A percentile compares a stretch with the other conserved stretches of the same genome.
phyloP scores from a whole-genome alignment of 129 eudicot genomes.

The Gnaphalium uliginosum region DNA sequence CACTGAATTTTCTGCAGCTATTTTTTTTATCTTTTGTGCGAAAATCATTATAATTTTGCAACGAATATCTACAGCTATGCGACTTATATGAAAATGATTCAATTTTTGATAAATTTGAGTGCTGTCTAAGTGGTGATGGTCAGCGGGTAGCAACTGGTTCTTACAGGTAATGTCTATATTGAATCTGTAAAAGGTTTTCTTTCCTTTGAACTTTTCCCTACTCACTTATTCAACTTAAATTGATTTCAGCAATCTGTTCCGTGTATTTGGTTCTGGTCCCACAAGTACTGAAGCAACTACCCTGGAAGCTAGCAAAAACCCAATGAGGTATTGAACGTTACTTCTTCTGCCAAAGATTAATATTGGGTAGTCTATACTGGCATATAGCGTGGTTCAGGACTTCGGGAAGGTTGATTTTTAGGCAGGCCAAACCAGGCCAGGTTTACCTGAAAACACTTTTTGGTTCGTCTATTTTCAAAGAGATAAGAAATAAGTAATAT shows the following conservation, averaged over 20 bases:
- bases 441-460: not conserved
- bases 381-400: not conserved
- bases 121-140: constrained; percentile 98
- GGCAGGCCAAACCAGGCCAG: too few species aligned
- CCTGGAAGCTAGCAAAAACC: constrained; percentile 97
- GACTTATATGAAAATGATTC: constrained; percentile 97
- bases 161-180: constrained; percentile 59
- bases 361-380: not conserved
- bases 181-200: not conserved
- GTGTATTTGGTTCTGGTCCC: constrained; percentile 76
- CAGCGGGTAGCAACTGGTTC: constrained; percentile 93
- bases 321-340: constrained; percentile 68
- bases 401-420: not conserved
- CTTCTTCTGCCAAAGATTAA: constrained; percentile 1
- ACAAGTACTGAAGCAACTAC: constrained; percentile 86
- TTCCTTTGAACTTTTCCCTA: not conserved
- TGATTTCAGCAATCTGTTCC: constrained; percentile 80
- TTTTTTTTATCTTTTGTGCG: not conserved
- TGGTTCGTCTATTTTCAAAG: too few species aligned
- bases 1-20: not conserved
- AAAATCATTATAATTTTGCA: constrained; percentile 20
- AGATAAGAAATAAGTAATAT: too few species aligned
- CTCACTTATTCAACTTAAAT: not conserved
- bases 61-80: constrained; percentile 66
- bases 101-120: constrained; percentile 93